Conservation (phyloP, 768 basidiomycete species). For the Pisolithus marmoratus region DNA sequence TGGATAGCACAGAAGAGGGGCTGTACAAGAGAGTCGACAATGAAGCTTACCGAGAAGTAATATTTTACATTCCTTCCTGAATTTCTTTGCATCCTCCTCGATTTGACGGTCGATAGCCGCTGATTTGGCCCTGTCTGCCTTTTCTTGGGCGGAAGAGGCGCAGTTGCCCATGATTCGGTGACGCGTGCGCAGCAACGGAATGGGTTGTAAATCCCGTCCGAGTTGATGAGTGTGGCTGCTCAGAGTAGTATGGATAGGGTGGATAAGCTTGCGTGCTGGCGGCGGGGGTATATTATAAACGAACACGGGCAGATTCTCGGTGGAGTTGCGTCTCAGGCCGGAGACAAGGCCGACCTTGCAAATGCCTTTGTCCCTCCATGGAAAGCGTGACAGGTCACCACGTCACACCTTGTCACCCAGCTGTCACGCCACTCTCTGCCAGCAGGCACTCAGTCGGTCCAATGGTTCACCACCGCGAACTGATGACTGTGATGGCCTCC, state of each 20-base stretch:
- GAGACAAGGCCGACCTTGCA: slow-evolving; percentile 7
- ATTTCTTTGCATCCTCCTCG: slow-evolving; percentile 79
- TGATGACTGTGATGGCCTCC: too few relatives aligned
- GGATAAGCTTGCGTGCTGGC: too few relatives aligned
- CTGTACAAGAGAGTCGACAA: slow-evolving; percentile 7
- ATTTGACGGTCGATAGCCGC: slow-evolving; percentile 78
- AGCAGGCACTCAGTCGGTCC: too few relatives aligned
- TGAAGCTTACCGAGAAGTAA: slow-evolving; percentile 71
- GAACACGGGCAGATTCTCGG: too few relatives aligned
- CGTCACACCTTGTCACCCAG: slow-evolving; percentile 12
- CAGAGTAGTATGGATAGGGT: neutral
- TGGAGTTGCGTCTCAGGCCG: neutral
- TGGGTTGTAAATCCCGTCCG: neutral
- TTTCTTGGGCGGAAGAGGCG: slow-evolving; percentile 50
- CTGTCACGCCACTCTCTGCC: neutral
- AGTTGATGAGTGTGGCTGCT: neutral
- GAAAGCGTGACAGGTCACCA: neutral
- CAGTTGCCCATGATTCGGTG: slow-evolving; percentile 57
- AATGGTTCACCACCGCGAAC: too few relatives aligned
- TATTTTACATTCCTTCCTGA: slow-evolving; percentile 89
- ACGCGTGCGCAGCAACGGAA: neutral
- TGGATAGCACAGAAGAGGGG: slow-evolving; percentile 2
- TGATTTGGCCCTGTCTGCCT: slow-evolving; percentile 54
- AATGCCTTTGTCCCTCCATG: neutral
- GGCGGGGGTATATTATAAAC: too few relatives aligned